phyloP scores from a whole-genome alignment of 306 rosid species.

The Vigna nakashimae region DNA sequence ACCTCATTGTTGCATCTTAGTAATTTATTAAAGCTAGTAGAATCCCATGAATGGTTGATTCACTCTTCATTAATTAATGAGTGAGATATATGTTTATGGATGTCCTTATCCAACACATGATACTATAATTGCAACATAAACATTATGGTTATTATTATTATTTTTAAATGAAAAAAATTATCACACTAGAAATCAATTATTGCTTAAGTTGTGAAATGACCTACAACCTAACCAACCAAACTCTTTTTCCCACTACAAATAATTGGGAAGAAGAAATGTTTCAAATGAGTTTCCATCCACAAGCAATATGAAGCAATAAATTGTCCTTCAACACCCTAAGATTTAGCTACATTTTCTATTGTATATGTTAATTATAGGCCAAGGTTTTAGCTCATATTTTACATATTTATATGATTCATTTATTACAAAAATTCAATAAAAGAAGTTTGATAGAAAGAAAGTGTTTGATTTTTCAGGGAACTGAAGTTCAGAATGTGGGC shows the following conservation, averaged over 20 bases:
- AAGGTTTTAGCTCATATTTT: too few relatives aligned
- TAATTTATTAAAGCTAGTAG: background rate
- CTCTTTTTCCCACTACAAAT: background rate
- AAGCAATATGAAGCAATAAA: background rate
- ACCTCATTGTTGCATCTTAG: conserved; percentile 5
- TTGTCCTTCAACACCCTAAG: background rate
- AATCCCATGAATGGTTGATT: conserved; percentile 16
- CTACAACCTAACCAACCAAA: conserved; percentile 7
- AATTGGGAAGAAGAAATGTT: conserved; percentile 18
- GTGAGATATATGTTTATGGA: background rate
- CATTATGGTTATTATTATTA: background rate
- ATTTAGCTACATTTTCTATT: background rate
- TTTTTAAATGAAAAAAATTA: background rate
- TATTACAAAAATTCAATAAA: too few relatives aligned
- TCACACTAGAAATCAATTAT: background rate
- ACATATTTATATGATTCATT: too few relatives aligned
- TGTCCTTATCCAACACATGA: conserved; percentile 20
- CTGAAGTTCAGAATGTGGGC: too few relatives aligned
- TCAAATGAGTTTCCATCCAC: conserved; percentile 3
- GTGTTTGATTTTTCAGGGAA: too few relatives aligned
- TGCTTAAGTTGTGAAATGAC: conserved; percentile 12
- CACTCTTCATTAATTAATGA: conserved; percentile 17
- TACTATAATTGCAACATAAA: conserved; percentile 17
- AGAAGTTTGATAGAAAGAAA: too few relatives aligned
- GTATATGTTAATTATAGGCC: too few relatives aligned